Conservation (phyloP, 192 early-diverging fungal genomes). For the Linnemannia schmuckeri region DNA sequence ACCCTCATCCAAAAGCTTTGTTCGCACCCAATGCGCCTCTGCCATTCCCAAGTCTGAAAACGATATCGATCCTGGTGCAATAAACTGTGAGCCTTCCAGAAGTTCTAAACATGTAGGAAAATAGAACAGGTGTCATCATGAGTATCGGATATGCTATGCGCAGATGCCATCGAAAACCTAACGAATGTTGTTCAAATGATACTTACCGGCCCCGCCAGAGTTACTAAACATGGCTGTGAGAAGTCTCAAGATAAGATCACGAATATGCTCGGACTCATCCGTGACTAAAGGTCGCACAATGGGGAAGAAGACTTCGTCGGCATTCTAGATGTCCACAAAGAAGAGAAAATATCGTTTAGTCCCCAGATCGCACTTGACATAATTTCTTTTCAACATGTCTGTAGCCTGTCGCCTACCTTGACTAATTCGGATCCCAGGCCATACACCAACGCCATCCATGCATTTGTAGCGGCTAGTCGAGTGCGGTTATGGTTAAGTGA, state of each 20-base stretch:
- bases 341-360: background rate
- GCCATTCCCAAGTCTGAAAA: conserved; percentile 28
- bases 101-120: conserved; percentile 19
- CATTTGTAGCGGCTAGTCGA: conserved; percentile 27
- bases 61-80: conserved; percentile 42
- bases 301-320: conserved; percentile 27
- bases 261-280: conserved; percentile 42
- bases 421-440: conserved; percentile 23
- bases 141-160: background rate
- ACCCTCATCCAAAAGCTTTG: conserved; percentile 24
- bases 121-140: background rate
- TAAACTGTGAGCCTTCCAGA: conserved; percentile 25
- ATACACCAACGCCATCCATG: conserved; percentile 42
- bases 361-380: background rate
- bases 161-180: background rate
- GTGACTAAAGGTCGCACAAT: conserved; percentile 12
- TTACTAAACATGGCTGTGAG: conserved; percentile 32
- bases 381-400: background rate
- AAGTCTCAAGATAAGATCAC: conserved; percentile 27
- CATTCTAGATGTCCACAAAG: conserved; percentile 3
- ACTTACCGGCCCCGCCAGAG: conserved; percentile 33
- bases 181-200: background rate
- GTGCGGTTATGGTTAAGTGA: conserved; percentile 19
- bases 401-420: conserved; percentile 18
- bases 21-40: conserved; percentile 31